Conservation (phyloP, 2,329 filamentous ascomycete species). For the Penicillium polonicum region DNA sequence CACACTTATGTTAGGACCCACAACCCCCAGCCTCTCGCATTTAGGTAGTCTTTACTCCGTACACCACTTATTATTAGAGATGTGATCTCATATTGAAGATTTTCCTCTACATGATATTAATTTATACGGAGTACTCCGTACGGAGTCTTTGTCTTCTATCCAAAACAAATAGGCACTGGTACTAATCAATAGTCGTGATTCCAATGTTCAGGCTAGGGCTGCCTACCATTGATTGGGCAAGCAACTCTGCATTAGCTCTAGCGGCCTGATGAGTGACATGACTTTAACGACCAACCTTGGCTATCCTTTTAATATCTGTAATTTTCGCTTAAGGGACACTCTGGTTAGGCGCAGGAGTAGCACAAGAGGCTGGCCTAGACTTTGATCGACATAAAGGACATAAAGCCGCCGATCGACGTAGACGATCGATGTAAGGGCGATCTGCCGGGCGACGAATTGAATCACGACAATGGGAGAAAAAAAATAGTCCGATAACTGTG, state of each 20-base stretch:
- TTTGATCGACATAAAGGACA: not conserved
- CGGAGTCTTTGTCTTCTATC: not conserved
- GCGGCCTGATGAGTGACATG: not conserved
- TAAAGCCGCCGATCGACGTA: not conserved
- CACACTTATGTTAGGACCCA: not conserved
- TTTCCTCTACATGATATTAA: not conserved
- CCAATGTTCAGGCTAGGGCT: not conserved
- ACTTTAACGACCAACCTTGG: not conserved
- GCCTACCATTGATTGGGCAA: slow-evolving; percentile 1
- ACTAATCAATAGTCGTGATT: not conserved
- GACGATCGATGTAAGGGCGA: not conserved
- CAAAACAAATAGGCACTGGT: not conserved
- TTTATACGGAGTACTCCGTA: not conserved
- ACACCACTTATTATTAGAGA: not conserved
- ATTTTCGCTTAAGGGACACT: not conserved
- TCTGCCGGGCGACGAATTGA: not conserved
- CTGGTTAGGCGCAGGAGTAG: not conserved
- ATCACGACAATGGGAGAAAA: not conserved
- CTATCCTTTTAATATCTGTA: not conserved
- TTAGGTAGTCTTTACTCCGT: not conserved
- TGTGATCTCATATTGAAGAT: slow-evolving; percentile 3
- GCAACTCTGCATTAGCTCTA: not conserved
- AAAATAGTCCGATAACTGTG: not conserved
- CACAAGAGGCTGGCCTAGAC: not conserved
- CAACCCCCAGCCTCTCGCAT: slow-evolving; percentile 4